Evolutionary conservation across 192 early-diverging fungal genomes (phyloP).

Genomic region (Cladochytrium replicatum): DNA sequence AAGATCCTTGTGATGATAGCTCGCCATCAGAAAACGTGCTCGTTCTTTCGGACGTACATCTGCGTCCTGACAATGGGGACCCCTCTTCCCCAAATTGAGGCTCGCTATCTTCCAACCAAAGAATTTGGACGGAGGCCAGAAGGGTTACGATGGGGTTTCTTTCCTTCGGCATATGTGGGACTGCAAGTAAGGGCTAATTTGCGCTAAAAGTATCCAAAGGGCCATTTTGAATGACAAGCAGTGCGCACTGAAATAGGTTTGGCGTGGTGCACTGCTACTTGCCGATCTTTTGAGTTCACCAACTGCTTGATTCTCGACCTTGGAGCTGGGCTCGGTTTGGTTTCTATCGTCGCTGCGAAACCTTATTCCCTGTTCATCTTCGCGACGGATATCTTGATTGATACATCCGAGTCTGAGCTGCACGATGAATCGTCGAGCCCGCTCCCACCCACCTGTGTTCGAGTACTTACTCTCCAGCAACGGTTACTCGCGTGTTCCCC

Average conservation of each 20-base stretch:
- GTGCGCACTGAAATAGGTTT: slow-evolving; percentile 22
- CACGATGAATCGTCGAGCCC: too few relatives aligned
- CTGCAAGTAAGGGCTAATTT: background rate
- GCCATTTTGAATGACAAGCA: slow-evolving; percentile 2
- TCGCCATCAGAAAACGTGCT: slow-evolving; percentile 13
- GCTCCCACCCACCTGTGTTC: slow-evolving; percentile 2
- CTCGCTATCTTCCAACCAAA: too few relatives aligned
- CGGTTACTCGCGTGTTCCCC: background rate
- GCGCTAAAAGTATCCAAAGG: background rate
- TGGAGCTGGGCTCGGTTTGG: slow-evolving; percentile 20
- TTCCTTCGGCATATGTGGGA: slow-evolving; percentile 5
- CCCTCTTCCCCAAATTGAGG: too few relatives aligned
- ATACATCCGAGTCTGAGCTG: too few relatives aligned
- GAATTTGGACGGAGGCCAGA: too few relatives aligned
- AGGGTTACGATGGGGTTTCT: too few relatives aligned
- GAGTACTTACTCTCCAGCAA: slow-evolving; percentile 10
- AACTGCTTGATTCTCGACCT: slow-evolving; percentile 12
- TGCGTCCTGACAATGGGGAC: background rate
- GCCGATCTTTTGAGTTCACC: slow-evolving; percentile 9
- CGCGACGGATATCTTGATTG: slow-evolving; percentile 25
- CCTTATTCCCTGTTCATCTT: slow-evolving; percentile 1
- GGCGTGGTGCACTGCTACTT: slow-evolving; percentile 23
- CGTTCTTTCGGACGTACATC: slow-evolving; percentile 18
- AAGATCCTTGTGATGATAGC: too few relatives aligned
- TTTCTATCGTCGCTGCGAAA: background rate